Base-by-base conservation (phyloP, 2,329 filamentous ascomycete species). In the Cladophialophora immunda region DNA sequence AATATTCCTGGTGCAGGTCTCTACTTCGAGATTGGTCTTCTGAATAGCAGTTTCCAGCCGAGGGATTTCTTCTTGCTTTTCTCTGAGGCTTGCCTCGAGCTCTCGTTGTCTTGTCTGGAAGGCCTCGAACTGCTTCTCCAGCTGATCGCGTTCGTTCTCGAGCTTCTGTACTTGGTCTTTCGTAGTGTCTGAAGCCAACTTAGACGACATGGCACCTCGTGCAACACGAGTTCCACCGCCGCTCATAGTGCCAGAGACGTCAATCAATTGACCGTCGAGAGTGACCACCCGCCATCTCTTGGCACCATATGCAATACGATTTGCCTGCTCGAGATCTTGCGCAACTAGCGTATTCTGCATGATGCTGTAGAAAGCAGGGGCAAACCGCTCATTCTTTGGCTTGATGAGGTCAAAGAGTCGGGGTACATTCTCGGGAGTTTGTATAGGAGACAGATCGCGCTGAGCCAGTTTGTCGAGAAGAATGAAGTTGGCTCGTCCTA, bases 211-310 rank as follows among this genome's bases (percentile, higher is more conserved):
- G 65, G 93, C 89, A 0, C 96, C 96, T 76, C 90, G 93, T 73
- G 94, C 94, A 64, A 95, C 92, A 17, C 92, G 92, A 54, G 88
- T 94, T 64, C 95, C 95, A 84, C 95, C 95, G 83, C 95, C 95
- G 66, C 92, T 97, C 95, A 99, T 98, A 38, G 95, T 98, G 84
- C 95, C 95, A 0, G 94, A 97, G 77, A 96, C 96, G 81, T 99
- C 95, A 72, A 99, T 98, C 60, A 99, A 86, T 78, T 97, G 94
- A 57, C 95, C 95, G 68, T 94, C 93, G 1, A 99, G 86, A 0
- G 95, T 99, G 47, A 99, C 95, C 2, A 99, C 95, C 71, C 95
- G 90, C 95, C 95, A 99, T 78, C 95, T 85, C 82, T 89, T 92
- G 54, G 92, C 92, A 50, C 95, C 94, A 75, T 98, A 99, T 7